A percentile compares a stretch with the other conserved stretches of the same genome.
phyloP scores from a whole-genome alignment of 2,329 filamentous ascomycete genomes.

The Alternaria gaisen region DNA sequence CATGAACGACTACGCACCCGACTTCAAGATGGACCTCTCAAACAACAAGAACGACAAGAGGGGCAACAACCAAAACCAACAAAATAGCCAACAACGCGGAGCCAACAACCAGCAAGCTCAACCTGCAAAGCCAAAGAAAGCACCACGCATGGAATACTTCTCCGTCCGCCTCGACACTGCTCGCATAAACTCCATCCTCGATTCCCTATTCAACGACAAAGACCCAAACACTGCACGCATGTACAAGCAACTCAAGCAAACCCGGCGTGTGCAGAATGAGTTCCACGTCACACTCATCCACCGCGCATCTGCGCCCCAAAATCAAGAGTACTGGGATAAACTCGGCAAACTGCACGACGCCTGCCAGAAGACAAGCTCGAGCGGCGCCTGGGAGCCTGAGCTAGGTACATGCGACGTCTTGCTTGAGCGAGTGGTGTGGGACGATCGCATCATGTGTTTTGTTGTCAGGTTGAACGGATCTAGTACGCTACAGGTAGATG shows the following conservation, averaged over 20 bases:
- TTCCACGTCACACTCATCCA: slow-evolving; percentile 98
- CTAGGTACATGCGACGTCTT: slow-evolving; percentile 72
- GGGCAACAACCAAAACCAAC: slow-evolving; percentile 44
- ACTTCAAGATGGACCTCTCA: slow-evolving; percentile 78
- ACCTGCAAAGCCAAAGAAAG: slow-evolving; percentile 58
- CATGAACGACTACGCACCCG: slow-evolving; percentile 78
- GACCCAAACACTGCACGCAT: slow-evolving; percentile 68
- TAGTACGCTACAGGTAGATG: slow-evolving; percentile 29
- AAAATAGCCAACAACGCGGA: slow-evolving; percentile 41
- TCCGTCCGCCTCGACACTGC: slow-evolving; percentile 63
- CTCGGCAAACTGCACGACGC: slow-evolving; percentile 68
- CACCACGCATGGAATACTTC: slow-evolving; percentile 70
- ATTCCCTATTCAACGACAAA: slow-evolving; percentile 71
- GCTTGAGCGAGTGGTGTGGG: slow-evolving; percentile 77
- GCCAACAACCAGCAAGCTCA: slow-evolving; percentile 32
- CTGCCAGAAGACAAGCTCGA: slow-evolving; percentile 42
- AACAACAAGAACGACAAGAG: slow-evolving; percentile 47
- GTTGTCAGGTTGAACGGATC: slow-evolving; percentile 69
- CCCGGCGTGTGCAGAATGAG: slow-evolving; percentile 77
- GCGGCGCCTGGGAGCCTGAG: slow-evolving; percentile 57
- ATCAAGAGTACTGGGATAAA: slow-evolving; percentile 77
- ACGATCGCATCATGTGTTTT: slow-evolving; percentile 88
- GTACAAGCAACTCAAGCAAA: slow-evolving; percentile 77
- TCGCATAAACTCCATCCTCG: slow-evolving; percentile 67
- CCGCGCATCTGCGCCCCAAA: slow-evolving; percentile 67